These are phyloP conservation scores for Thelonectria rubi DNA, from an alignment of 2,329 filamentous ascomycete genomes.

Conservation along the genomic window DNA sequence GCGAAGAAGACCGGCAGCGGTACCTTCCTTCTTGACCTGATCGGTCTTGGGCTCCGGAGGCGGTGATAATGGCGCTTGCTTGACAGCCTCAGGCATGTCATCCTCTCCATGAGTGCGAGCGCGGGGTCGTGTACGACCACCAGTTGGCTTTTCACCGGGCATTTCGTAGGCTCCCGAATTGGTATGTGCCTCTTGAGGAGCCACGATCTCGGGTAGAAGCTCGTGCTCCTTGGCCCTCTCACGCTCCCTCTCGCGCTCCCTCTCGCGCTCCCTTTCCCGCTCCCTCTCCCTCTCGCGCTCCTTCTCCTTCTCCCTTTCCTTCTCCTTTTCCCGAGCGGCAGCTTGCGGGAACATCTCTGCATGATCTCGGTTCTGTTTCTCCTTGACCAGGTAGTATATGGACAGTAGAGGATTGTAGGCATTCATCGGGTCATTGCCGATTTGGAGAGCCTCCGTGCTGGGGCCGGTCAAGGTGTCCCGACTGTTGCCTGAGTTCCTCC, in stretches of 20 bases:
- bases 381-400: slow-evolving; percentile 94
- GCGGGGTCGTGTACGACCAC: slow-evolving; percentile 82
- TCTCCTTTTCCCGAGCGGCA: slow-evolving; percentile 53
- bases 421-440: slow-evolving; percentile 88
- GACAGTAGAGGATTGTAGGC: slow-evolving; percentile 93
- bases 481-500: slow-evolving; percentile 88
- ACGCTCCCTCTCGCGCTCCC: slow-evolving; percentile 44
- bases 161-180: slow-evolving; percentile 87
- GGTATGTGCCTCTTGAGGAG: slow-evolving; percentile 88
- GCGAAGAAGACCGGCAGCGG: slow-evolving; percentile 83
- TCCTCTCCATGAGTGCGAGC: slow-evolving; percentile 96
- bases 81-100: slow-evolving; percentile 73
- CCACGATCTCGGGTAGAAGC: slow-evolving; percentile 75
- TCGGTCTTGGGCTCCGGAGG: slow-evolving; percentile 66
- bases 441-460: slow-evolving; percentile 84
- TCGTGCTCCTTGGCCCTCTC: slow-evolving; percentile 53
- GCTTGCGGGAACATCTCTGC: slow-evolving; percentile 53
- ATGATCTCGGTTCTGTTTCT: slow-evolving; percentile 87
- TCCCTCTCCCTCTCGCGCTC: slow-evolving; percentile 42
- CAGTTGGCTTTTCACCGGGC: slow-evolving; percentile 86
- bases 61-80: slow-evolving; percentile 37
- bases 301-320: slow-evolving; percentile 35
- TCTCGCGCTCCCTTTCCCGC: slow-evolving; percentile 49
- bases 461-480: slow-evolving; percentile 84
- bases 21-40: slow-evolving; percentile 83